Base-by-base conservation (phyloP, 495 filamentous ascomycete species). In the Annulohypoxylon maeteangense region DNA sequence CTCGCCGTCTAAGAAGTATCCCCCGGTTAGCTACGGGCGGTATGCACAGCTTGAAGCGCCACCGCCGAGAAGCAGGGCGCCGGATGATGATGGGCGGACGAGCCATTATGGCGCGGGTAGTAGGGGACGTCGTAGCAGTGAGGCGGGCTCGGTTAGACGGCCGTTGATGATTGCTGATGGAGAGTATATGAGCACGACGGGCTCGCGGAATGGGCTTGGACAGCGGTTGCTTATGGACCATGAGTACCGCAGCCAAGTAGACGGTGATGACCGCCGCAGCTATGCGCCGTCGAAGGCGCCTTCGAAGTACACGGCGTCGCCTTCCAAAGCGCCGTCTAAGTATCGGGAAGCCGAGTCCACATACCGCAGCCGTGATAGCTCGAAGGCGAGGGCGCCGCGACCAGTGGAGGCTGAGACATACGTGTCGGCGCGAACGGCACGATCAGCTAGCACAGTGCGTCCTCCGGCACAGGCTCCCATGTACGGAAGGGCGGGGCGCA, bases 21-120 rank as follows among this genome's bases (percentile, higher is more conserved):
- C 78, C 1, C 74, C 75, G 10, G 68, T 75, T 4, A 76, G 80
- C 16, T 83, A 81, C 70, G 70, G 78, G 29, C 75, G 81, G 25
- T 81, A 82, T 54, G 75, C 76, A 57, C 70, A 78, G 25, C 50
- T 73, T 16, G 74, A 74, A 53, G 68, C 57, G 29, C 65, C 78
- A 10, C 32, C 42, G 3, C 0, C 50, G 16, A 77, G 65, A 62
- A 79, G 68, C 78, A 47, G 85, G 75, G 65, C 83, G 72, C 16
- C 78, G 70, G 81, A 89, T 47, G 74, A 82, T 23, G 79, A 83
- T 22, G 74, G 81, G 4, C 71, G 73, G 10, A 60, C 74, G 4
- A 73, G 74, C n/a, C 80, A 78, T n/a, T 66, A 64, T 22, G 64
- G 48, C n/a, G n/a, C n/a, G n/a, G n/a, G n/a, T 34, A 31, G 72